Evolutionary conservation across 2,329 filamentous ascomycete genomes (phyloP), one percentile per base, ranked within the genome.

Genomic region (Lachnellula occidentalis): DNA sequence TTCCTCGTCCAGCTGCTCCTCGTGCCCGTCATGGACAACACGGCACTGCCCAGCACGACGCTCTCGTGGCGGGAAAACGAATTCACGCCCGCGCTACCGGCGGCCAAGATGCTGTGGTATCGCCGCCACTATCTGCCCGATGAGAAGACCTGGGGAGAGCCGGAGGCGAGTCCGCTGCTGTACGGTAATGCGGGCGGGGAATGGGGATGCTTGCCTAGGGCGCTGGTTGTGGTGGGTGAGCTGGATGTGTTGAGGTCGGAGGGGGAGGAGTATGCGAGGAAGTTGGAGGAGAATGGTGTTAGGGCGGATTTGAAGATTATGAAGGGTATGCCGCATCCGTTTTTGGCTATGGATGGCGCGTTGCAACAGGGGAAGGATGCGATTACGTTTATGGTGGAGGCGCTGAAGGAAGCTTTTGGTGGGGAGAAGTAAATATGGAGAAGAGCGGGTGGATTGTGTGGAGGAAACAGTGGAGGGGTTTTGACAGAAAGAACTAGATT

Each of bases 101-200:
- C 79, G 0, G 69, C 69, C 3, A 82, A 83, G 66, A 83, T 83
- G 80, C 64, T 79, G 48, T 83, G 81, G 80, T 84, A 81, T 62
- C 72, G 80, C n/a, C 64, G 73, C 17, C 77, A 80, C 64, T 83
- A 83, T 66, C 72, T 84, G 2, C 79, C 79, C 0, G 68, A 77
- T 42, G 53, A 70, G 22, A 63, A 62, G 2, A 72, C 76, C 51
- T 76, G 78, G 73, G 61, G 64, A 2, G 69, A 79, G 34, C 75
- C 77, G 0, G 79, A 82, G 63, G 78, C 80, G 0, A 81, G 77
- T 46, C 78, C 78, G 2, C 63, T 83, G 47, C 71, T 83, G 19
- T 80, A 77, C 67, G 27, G 65, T 1, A 74, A 73, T 2, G 73
- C 78, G 48, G 19, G 37, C 7, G 45, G 31, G 7, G 43, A 54